Evolutionary conservation across 805 yeast species (phyloP).

Genomic region (Zygotorulaspora chibaensis): DNA sequence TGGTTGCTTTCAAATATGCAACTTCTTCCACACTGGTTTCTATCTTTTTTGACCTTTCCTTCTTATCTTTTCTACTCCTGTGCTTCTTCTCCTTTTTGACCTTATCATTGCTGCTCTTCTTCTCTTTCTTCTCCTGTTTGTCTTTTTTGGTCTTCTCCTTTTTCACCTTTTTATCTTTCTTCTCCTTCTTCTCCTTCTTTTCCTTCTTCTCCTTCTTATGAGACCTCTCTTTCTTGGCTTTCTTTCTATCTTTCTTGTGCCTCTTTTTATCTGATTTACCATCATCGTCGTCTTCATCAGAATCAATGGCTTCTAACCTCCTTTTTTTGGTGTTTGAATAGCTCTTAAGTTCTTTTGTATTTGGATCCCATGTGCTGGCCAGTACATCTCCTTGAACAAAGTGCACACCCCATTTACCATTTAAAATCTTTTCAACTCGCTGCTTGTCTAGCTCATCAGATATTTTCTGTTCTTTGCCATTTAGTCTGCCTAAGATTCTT

Average conservation of each 20-base stretch:
- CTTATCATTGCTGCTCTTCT: slow-evolving; percentile 28
- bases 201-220: slow-evolving; percentile 31
- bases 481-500: slow-evolving; percentile 79
- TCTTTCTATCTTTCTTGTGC: slow-evolving; percentile 29
- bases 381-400: slow-evolving; percentile 83
- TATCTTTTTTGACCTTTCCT: slow-evolving; percentile 26
- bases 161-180: slow-evolving; percentile 24
- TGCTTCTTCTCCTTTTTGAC: slow-evolving; percentile 24
- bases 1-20: slow-evolving; percentile 26
- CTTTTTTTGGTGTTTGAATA: slow-evolving; percentile 30
- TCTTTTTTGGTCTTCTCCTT: slow-evolving; percentile 30
- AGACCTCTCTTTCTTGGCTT: slow-evolving; percentile 25
- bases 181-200: slow-evolving; percentile 30
- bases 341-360: slow-evolving; percentile 39
- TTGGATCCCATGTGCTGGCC: slow-evolving; percentile 76
- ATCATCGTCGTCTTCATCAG: slow-evolving; percentile 32
- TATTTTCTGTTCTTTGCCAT: slow-evolving; percentile 74
- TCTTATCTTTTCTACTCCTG: slow-evolving; percentile 26
- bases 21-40: slow-evolving; percentile 29
- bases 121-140: slow-evolving; percentile 30
- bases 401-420: slow-evolving; percentile 83
- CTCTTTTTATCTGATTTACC: slow-evolving; percentile 17
- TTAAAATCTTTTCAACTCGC: slow-evolving; percentile 63
- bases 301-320: slow-evolving; percentile 4
- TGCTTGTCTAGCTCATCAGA: slow-evolving; percentile 63